phyloP scores from a whole-genome alignment of 2,329 filamentous ascomycete species.

The Diaporthe sp. region DNA sequence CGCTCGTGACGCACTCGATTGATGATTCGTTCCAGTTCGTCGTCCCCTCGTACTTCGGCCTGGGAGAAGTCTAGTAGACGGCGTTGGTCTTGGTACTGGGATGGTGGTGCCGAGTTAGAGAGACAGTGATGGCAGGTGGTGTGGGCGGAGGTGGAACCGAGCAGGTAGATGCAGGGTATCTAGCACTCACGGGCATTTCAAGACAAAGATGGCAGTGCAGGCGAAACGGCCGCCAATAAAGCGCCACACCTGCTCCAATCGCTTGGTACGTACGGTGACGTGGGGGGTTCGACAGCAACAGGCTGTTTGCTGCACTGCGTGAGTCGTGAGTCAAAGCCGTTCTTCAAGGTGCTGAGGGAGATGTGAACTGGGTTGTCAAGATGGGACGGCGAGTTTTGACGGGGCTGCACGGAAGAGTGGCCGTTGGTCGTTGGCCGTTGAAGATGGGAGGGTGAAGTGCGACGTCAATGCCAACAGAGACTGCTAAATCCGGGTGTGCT shows the following conservation, averaged over 20 bases:
- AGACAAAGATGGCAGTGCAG: constrained; percentile 22
- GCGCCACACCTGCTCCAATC: constrained; percentile 19
- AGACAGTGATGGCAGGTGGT: not conserved
- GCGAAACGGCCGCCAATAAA: constrained; percentile 18
- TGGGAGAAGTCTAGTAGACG: constrained; percentile 26
- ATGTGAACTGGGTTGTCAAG: constrained; percentile 1
- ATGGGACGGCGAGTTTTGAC: constrained; percentile 5
- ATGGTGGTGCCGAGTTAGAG: not conserved
- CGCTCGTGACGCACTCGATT: constrained; percentile 11
- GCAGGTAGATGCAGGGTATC: constrained; percentile 1
- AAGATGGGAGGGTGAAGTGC: constrained; percentile 11
- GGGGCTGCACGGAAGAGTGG: not conserved
- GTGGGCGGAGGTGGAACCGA: constrained; percentile 2
- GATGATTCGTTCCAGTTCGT: constrained; percentile 25
- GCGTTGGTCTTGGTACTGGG: constrained; percentile 22
- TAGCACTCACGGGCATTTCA: constrained; percentile 29
- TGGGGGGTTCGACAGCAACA: constrained; percentile 8
- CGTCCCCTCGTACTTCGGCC: constrained; percentile 29
- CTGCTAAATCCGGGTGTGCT: constrained; percentile 17
- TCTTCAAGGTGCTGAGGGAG: not conserved
- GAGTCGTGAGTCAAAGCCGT: not conserved
- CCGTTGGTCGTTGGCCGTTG: not conserved
- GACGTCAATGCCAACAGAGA: constrained; percentile 26
- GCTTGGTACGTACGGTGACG: not conserved
- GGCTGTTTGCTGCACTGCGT: constrained; percentile 9